These are phyloP conservation scores for Discostella stelligera DNA, from an alignment of 352 stramenopile genomes.

Conservation along the genomic window DNA sequence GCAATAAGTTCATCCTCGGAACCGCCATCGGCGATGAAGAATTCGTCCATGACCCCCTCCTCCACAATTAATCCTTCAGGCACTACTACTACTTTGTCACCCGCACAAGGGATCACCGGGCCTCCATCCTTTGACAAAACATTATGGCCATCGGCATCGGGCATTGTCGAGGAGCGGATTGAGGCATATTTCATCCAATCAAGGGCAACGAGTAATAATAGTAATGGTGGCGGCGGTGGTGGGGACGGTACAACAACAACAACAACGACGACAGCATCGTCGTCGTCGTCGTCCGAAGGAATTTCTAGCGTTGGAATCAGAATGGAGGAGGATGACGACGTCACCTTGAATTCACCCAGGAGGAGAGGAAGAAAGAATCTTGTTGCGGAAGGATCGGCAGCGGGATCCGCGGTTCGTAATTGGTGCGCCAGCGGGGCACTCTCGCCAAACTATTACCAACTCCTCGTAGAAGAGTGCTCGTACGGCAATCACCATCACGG, in stretches of 20 bases:
- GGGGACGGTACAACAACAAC: not conserved
- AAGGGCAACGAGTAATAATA: not conserved
- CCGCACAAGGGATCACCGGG: not conserved
- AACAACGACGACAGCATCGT: not conserved
- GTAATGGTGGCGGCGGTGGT: not conserved
- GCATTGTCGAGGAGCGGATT: not conserved
- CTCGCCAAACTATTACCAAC: slow-evolving; percentile 41
- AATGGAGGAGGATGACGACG: not conserved
- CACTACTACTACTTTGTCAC: not conserved
- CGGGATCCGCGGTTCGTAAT: not conserved
- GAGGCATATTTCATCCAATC: slow-evolving; percentile 20
- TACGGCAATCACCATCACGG: not conserved
- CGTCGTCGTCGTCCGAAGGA: not conserved
- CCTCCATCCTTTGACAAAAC: not conserved
- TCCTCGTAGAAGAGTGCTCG: slow-evolving; percentile 29
- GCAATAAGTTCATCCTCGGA: not conserved
- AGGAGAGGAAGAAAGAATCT: not conserved
- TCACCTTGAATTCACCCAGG: not conserved
- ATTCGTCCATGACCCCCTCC: not conserved
- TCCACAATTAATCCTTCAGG: not conserved
- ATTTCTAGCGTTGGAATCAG: not conserved
- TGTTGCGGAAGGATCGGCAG: not conserved
- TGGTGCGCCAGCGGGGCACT: slow-evolving; percentile 41
- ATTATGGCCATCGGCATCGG: not conserved
- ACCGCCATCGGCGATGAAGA: too few relatives aligned